These are phyloP conservation scores for Agaricus bisporus DNA, from an alignment of 768 basidiomycete species.

Conservation along the genomic window DNA sequence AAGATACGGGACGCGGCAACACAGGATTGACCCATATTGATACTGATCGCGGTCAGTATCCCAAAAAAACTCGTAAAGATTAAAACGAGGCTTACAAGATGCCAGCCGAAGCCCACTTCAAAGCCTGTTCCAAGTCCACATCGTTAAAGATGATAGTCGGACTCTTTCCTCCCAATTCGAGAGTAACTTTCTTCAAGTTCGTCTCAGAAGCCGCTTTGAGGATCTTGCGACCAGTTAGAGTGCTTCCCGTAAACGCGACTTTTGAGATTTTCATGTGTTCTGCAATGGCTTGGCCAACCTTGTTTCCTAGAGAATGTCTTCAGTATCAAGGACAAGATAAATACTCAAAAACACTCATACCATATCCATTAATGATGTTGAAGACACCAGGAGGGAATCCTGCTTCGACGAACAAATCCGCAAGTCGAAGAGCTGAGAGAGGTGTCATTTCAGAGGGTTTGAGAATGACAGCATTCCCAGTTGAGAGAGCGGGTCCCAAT, in stretches of 20 bases:
- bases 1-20: conserved; percentile 78
- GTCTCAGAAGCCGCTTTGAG: conserved; percentile 65
- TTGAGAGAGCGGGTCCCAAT: conserved; percentile 69
- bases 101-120: conserved; percentile 60
- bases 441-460: conserved; percentile 80
- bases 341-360: conserved; percentile 17
- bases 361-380: conserved; percentile 67
- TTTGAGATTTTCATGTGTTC: conserved; percentile 63
- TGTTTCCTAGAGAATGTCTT: conserved; percentile 22
- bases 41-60: conserved; percentile 7
- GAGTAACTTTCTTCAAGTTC: conserved; percentile 71
- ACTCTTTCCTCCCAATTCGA: conserved; percentile 69
- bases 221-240: conserved; percentile 63
- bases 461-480: conserved; percentile 67
- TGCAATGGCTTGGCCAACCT: conserved; percentile 62
- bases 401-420: conserved; percentile 56
- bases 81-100: conserved; percentile 44
- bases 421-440: conserved; percentile 49
- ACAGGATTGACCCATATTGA: conserved; percentile 62
- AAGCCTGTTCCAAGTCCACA: conserved; percentile 56
- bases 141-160: conserved; percentile 61
- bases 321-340: not conserved
- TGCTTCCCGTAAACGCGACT: conserved; percentile 76
- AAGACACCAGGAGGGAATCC: conserved; percentile 75
- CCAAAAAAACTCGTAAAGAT: not conserved